Percentiles rank a stretch among this genome's conserved stretches.
Conservation (phyloP, 176 grass and related monocot species). For the Cocos nucifera region DNA sequence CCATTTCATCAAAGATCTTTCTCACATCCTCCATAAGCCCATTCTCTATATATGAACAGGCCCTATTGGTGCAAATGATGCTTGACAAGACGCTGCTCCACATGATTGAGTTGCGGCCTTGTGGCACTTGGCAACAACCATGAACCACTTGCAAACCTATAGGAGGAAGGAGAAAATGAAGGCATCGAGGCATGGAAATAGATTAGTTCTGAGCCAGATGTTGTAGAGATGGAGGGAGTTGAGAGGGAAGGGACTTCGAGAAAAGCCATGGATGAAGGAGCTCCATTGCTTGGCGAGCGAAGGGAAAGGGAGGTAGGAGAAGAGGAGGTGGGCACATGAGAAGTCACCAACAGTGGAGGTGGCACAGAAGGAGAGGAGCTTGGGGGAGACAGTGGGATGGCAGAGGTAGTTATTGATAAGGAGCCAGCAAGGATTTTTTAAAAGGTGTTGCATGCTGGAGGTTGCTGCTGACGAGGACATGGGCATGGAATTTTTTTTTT, state of each 20-base stretch:
- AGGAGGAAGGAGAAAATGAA: conserved; percentile 21
- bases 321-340: conserved; percentile 22
- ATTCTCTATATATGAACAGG: conserved; percentile 30
- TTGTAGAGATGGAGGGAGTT: background rate
- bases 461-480: too few species aligned
- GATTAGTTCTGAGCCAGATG: background rate
- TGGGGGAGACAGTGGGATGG: conserved; percentile 27
- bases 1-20: conserved; percentile 33
- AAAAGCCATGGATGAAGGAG: background rate
- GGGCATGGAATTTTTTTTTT: too few species aligned
- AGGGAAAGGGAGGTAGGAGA: background rate
- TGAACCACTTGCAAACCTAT: conserved; percentile 2
- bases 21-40: conserved; percentile 26
- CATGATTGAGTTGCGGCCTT: conserved; percentile 7
- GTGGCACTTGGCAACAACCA: background rate
- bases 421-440: conserved; percentile 33
- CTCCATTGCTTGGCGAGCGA: background rate
- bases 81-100: background rate
- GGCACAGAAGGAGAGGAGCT: conserved; percentile 20
- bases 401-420: conserved; percentile 23
- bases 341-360: conserved; percentile 12
- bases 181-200: background rate
- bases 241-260: too few species aligned
- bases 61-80: conserved; percentile 10
- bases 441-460: conserved; percentile 1